Evolutionary conservation across 129 eudicot species (phyloP).

Genomic region (Mikania micrantha): DNA sequence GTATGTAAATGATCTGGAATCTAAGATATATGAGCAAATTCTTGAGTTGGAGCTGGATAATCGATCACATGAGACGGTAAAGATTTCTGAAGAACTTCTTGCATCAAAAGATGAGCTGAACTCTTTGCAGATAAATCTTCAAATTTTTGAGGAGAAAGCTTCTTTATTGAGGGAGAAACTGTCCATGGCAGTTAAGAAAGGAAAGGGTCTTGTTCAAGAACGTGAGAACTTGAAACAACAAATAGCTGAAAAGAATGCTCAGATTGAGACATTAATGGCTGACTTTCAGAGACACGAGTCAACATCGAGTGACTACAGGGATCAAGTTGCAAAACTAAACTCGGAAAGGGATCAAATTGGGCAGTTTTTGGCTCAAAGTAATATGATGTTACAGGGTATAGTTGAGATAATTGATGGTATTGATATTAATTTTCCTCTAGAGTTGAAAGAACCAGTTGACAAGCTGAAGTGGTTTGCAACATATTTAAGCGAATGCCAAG

Average conservation of each 20-base stretch:
- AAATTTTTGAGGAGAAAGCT: slow-evolving; percentile 66
- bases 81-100: slow-evolving; percentile 43
- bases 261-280: slow-evolving; percentile 56
- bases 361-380: slow-evolving; percentile 62
- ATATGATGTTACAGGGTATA: slow-evolving; percentile 42
- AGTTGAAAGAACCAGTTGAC: slow-evolving; percentile 58
- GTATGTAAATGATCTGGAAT: slow-evolving; percentile 52
- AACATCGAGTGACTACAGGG: slow-evolving; percentile 36
- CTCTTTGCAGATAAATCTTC: slow-evolving; percentile 46
- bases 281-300: slow-evolving; percentile 49
- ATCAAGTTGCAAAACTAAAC: slow-evolving; percentile 54
- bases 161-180: slow-evolving; percentile 71
- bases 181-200: slow-evolving; percentile 93
- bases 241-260: slow-evolving; percentile 62
- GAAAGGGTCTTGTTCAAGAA: slow-evolving; percentile 95
- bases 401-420: slow-evolving; percentile 56
- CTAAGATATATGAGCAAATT: slow-evolving; percentile 44
- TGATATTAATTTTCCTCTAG: slow-evolving; percentile 33
- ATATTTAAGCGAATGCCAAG: slow-evolving; percentile 49
- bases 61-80: slow-evolving; percentile 36
- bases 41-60: slow-evolving; percentile 41
- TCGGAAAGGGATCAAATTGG: slow-evolving; percentile 56
- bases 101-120: slow-evolving; percentile 47
- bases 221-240: slow-evolving; percentile 65
- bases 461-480: slow-evolving; percentile 66